These are phyloP conservation scores for Tagetes patula DNA, from an alignment of 129 eudicot genomes.

Conservation along the genomic window DNA sequence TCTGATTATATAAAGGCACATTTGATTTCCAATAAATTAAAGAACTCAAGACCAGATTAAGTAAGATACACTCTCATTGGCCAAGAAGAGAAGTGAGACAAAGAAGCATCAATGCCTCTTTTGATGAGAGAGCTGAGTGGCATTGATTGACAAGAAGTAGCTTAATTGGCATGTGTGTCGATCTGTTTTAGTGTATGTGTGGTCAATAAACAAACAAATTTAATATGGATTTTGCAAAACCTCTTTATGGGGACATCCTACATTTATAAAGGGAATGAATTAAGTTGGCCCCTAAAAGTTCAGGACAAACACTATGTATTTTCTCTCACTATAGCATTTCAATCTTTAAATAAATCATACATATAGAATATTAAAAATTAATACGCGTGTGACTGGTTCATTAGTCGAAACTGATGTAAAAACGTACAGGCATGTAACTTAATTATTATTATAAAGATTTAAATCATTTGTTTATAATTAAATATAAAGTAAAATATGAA, in stretches of 20 bases:
- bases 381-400: no score
- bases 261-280: constrained; percentile 28
- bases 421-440: no score
- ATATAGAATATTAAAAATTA: no score
- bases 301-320: background rate
- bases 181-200: constrained; percentile 11
- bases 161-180: constrained; percentile 7
- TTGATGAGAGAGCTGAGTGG: constrained; percentile 18
- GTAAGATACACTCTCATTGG: constrained; percentile 3
- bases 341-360: background rate
- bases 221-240: constrained; percentile 13
- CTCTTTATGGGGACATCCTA: constrained; percentile 43
- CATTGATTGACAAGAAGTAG: constrained; percentile 24
- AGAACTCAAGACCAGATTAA: background rate
- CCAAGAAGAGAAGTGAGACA: constrained; percentile 22
- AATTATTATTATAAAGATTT: no score
- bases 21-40: background rate
- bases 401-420: no score
- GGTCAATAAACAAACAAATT: constrained; percentile 34
- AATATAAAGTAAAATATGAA: no score
- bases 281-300: constrained; percentile 11
- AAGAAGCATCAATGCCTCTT: constrained; percentile 27
- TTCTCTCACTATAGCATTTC: background rate
- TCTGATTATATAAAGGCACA: background rate
- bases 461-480: no score